Base-by-base conservation (phyloP, 352 stramenopile species). In the Phytophthora nicotianae region DNA sequence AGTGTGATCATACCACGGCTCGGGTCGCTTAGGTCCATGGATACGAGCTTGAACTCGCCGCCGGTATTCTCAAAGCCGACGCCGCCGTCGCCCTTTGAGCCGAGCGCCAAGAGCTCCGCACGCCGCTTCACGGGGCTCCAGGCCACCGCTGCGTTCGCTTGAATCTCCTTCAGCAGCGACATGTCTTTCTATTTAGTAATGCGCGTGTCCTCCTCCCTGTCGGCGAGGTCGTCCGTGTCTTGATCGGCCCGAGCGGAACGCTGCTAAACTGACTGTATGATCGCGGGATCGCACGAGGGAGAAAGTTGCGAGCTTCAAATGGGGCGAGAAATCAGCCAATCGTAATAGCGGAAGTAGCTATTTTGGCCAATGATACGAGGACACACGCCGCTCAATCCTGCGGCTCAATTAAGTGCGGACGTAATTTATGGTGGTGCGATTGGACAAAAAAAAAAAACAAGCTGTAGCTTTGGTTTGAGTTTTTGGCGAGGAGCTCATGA, bases 21-120 rank as follows among this genome's bases (percentile, higher is more conserved):
- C 14, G 86, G 75, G 41, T 93, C 68, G 66, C 82, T 85, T 37
- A 98, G 83, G 75, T 97, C 86, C 76, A 99, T 89, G 51, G 90
- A 91, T 60, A 99, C 97, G 41, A 99, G 65, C 80, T 98, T 97
- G 54, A 99, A 89, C 77, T 98, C 91, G 51, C 97, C 97, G 32
- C 97, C 97, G 43, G 96, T 98, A 78, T 99, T 97, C 69, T 99
- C 97, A 74, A 99, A 99, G 48, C 95, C 94, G 48, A 86, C 86
- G 55, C 96, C 96, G 62, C 94, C 93, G 58, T 97, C 96, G 68
- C 98, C 97, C 89, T 99, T 97, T 63, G 82, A 90, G 50, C 90
- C 90, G 29, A 96, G 81, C 68, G 90, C 90, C 58, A 97, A 76
- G 50, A 96, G 71, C 66, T 93, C 86, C 32, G 76, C 66, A 59